These are phyloP conservation scores for Didymella exigua DNA, from an alignment of 2,329 filamentous ascomycete species.

Conservation along the genomic window DNA sequence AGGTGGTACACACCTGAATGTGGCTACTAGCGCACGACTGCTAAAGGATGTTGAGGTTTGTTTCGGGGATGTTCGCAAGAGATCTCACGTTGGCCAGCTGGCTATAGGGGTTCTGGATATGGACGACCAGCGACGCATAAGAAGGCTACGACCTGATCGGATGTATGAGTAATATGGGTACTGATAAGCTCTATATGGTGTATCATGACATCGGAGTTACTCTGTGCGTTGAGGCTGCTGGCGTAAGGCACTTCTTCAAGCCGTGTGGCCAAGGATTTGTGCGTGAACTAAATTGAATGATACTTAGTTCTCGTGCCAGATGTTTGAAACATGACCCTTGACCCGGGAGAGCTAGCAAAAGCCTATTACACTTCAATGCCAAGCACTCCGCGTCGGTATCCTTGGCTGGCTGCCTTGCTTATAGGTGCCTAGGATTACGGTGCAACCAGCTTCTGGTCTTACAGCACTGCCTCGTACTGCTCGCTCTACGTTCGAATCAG, in stretches of 20 bases:
- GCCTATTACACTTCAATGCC: background rate
- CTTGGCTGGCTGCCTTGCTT: conserved; percentile 7
- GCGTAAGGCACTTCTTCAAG: too few relatives aligned
- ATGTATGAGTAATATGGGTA: too few relatives aligned
- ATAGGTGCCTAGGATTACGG: background rate
- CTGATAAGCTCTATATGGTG: too few relatives aligned
- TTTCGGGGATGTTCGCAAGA: background rate
- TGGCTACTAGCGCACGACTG: background rate
- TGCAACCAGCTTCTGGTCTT: background rate
- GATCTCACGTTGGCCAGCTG: background rate
- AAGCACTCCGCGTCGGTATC: background rate
- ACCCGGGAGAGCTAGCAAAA: too few relatives aligned
- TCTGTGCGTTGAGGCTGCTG: too few relatives aligned
- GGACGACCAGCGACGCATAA: too few relatives aligned
- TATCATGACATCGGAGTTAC: too few relatives aligned
- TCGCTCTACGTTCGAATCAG: background rate
- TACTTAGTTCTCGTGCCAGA: too few relatives aligned
- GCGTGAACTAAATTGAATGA: too few relatives aligned
- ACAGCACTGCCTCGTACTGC: background rate
- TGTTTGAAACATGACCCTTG: too few relatives aligned
- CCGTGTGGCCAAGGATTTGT: too few relatives aligned
- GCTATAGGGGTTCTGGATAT: background rate
- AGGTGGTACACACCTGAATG: background rate
- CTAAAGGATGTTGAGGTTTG: background rate
- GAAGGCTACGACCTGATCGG: too few relatives aligned